A percentile compares a stretch with the other conserved stretches of the same genome.
Evolutionary conservation across 1,139 yeast genomes (phyloP).

Genomic region (Blastobotrys petasosporus): DNA sequence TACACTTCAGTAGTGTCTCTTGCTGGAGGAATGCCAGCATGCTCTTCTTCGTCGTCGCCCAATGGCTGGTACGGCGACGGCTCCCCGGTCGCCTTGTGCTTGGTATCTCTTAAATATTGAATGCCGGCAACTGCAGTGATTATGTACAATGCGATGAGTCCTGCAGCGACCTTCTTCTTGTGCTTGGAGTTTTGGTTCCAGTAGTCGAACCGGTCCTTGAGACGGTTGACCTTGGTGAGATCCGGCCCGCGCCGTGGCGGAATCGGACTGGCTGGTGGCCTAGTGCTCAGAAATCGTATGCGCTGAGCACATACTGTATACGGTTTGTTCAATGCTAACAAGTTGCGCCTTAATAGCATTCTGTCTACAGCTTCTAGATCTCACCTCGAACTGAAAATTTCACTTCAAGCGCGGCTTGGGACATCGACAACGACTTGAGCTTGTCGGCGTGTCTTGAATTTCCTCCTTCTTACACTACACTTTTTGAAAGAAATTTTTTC

Average conservation of each 20-base stretch:
- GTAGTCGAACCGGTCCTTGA: constrained; percentile 8
- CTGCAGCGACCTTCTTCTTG: constrained; percentile 11
- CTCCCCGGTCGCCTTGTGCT: constrained; percentile 34
- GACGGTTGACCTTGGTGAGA: constrained; percentile 8
- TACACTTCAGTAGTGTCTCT: constrained; percentile 81
- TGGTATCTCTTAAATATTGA: constrained; percentile 33
- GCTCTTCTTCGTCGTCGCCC: constrained; percentile 18
- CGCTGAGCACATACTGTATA: too few species aligned
- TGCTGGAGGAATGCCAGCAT: constrained; percentile 43
- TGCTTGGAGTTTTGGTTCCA: constrained; percentile 11
- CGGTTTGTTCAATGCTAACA: too few species aligned
- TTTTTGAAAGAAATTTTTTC: too few species aligned
- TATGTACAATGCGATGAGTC: constrained; percentile 25
- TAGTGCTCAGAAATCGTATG: neutral
- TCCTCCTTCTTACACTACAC: too few species aligned
- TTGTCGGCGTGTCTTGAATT: too few species aligned
- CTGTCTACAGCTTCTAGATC: too few species aligned
- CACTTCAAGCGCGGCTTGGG: too few species aligned
- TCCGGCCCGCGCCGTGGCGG: constrained; percentile 13
- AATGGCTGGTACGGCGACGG: constrained; percentile 30
- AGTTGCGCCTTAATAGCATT: too few species aligned
- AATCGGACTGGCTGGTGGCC: neutral
- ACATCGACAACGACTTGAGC: too few species aligned
- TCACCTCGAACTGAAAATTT: too few species aligned
- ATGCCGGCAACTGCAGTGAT: constrained; percentile 28